Evolutionary conservation across 148 eudicot species (phyloP), one percentile per base, ranked within the genome.

Genomic region (Rhododendron simsii): DNA sequence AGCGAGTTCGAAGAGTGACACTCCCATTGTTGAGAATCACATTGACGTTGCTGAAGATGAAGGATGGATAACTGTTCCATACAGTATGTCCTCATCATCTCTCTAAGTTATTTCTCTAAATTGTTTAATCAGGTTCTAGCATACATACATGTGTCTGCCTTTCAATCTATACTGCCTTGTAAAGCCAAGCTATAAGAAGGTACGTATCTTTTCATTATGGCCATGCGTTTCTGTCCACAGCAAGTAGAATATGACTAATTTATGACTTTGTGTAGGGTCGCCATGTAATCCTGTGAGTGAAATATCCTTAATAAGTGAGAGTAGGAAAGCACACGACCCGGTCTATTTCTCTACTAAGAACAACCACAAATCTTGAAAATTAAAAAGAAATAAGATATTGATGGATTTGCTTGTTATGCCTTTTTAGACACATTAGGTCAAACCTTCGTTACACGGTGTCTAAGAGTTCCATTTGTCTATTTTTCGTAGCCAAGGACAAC

Each of bases 11-110:
- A 92, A 86, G 85, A 86, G 73, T 85, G 90, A 90, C n/a, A 76
- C 86, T 47, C 93, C 95, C 16, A 84, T 90, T 41, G 90, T 87
- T 20, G 94, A 93, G 82, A 92, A 89, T 76, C 94, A 97, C 83
- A 85, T 89, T n/a, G 98, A 97, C 81, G 99, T 97, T 85, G 45
- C 51, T 23, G 96, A 93, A 44, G 98, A 93, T 82, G 92, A 93
- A 89, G 99, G 99, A 84, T 94, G 95, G 91, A 91, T 97, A 84
- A 90, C 90, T 69, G 93, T 97, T 86, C 99, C 98, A 85, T 61
- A 75, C 73, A 88, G 99, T 95, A 94, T 48, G 88, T 85, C 53
- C 21, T 63, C 59, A 26, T 51, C 26, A 44, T 51, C 73, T 73
- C 41, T 75, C 55, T 73, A 23, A 8, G 45, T 81, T 20, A 28